A percentile compares a stretch with the other conserved stretches of the same genome.
These are phyloP conservation scores for Zasmidium cellare DNA, from an alignment of 2,329 filamentous ascomycete species.

Conservation along the genomic window DNA sequence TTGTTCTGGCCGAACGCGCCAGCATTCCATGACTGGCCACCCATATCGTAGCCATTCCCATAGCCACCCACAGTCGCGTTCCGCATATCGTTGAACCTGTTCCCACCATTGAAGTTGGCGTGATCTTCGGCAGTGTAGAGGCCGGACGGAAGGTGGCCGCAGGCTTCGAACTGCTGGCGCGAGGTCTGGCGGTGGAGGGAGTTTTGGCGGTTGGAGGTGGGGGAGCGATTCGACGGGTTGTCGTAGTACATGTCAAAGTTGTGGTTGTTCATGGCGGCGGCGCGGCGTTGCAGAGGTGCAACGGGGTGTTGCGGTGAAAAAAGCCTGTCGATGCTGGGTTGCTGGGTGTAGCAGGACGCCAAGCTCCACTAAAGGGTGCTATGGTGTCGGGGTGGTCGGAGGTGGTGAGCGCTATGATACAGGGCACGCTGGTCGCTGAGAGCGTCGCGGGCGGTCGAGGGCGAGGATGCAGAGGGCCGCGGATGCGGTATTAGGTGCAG, in stretches of 20 bases:
- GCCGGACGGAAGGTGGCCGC: constrained; percentile 64
- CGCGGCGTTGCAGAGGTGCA: constrained; percentile 2
- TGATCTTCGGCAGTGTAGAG: constrained; percentile 72
- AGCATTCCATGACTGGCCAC: constrained; percentile 77
- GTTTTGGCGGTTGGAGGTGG: constrained; percentile 68
- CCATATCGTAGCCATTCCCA: constrained; percentile 67
- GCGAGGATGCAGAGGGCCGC: constrained; percentile 5
- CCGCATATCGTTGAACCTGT: constrained; percentile 62
- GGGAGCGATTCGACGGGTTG: constrained; percentile 65
- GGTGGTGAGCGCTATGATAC: not conserved
- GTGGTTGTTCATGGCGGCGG: constrained; percentile 32
- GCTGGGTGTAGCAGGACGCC: constrained; percentile 2
- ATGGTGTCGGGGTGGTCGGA: constrained; percentile 1
- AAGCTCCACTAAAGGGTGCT: constrained; percentile 4
- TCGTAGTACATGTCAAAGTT: constrained; percentile 70
- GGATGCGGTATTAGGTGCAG: not conserved
- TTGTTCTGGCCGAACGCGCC: constrained; percentile 67
- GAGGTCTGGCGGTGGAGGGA: constrained; percentile 69
- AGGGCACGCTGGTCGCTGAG: not conserved
- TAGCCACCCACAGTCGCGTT: constrained; percentile 62
- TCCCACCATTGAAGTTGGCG: constrained; percentile 48
- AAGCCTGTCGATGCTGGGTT: constrained; percentile 7
- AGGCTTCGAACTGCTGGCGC: constrained; percentile 71
- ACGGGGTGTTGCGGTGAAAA: constrained; percentile 11
- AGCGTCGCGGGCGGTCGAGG: not conserved